Evolutionary conservation across 768 basidiomycete genomes (phyloP), one percentile per base, ranked within the genome.

Genomic region (Cyclocybe cylindracea): DNA sequence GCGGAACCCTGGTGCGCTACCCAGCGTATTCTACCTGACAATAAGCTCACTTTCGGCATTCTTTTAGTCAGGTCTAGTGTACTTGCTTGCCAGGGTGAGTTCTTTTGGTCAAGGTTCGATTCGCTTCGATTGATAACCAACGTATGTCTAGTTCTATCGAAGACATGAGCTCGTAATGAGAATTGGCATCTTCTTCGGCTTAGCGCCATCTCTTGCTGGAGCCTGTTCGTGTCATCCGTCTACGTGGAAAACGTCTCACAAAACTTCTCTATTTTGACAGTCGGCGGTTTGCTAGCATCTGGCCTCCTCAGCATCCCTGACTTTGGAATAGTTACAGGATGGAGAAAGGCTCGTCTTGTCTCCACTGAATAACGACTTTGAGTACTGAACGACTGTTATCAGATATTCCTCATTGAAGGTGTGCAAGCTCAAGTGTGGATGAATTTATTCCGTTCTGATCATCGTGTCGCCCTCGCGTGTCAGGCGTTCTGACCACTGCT

Each of bases 261-360:
- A 18, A 38, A 33, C 13, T 47, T 44, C 36, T 11, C 1, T 18
- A 13, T 36, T 13, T 18, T 18, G 18, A 33, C 24, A 68, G 67
- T 70, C 48, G 68, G 70, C n/a, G 70, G 70, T 29, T 55, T 71
- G 7, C 53, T 71, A 16, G 68, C 70, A 3, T 71, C 70, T 6
- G 68, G 70, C 16, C 56, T 71, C 24, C 55, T 71, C 7, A 56
- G 59, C 2, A 42, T 71, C 1, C 47, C 53, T 5, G 67, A 71
- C 44, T 60, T 71, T 44, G 68, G 68, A 2, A 48, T 51, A n/a
- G 61, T 70, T 3, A 63, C 46, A 19, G 58, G 64, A n/a, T 71
- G 70, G 70, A 55, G 67, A 52, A 71, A 71, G 61, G 67, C 65
- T 24, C 37, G 18, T n/a, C 31, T 18, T 11, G 32, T 8, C 3